Evolutionary conservation across 495 filamentous ascomycete species (phyloP), one percentile per base, ranked within the genome.

Genomic region (Podospora pseudocomata): DNA sequence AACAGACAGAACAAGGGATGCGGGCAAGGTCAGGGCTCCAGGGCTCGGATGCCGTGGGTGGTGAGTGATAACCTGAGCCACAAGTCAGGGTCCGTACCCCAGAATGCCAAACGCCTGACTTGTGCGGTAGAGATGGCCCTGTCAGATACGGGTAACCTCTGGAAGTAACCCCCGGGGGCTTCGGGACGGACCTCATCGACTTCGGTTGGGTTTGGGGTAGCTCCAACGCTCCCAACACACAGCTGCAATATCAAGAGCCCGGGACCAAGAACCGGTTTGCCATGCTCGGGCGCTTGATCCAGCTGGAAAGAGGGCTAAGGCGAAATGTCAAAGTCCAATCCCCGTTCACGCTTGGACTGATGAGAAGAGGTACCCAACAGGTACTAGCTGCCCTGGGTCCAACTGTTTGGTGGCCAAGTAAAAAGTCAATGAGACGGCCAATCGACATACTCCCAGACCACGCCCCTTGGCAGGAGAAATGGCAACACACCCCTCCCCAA

Each of bases 1-100:
- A 23, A 23, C 20, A 70, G 71, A 75, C 67, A 74, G 67, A 73
- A 71, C 69, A 69, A 73, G 69, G 66, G 65, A 73, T 71, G 69
- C 55, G 20, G 20, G 59, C 60, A 7, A 32, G 61, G 27, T 5
- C 23, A 32, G 16, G 64, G 69, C 59, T 64, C 65, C 70, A 71
- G 72, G 74, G 74, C 70, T 69, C 68, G 66, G 60, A 67, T 70
- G 66, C 71, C 63, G 67, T 68, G 68, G 23, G 23, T 23, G 23
- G 23, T 23, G 23, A 23, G 70, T 70, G 18, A 32, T 34, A 65
- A 55, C 32, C 56, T 67, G 74, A 66, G 71, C 68, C 67, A 61
- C 61, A 67, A 73, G 54, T 70, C 71, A 74, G 73, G 73, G 72
- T 49, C 39, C 39, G 71, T 60, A 60, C 53, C 68, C 72, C 68